A percentile compares a stretch with the other conserved stretches of the same genome.
phyloP scores from a whole-genome alignment of 495 filamentous ascomycete genomes.

The Aspergillus ostianus region DNA sequence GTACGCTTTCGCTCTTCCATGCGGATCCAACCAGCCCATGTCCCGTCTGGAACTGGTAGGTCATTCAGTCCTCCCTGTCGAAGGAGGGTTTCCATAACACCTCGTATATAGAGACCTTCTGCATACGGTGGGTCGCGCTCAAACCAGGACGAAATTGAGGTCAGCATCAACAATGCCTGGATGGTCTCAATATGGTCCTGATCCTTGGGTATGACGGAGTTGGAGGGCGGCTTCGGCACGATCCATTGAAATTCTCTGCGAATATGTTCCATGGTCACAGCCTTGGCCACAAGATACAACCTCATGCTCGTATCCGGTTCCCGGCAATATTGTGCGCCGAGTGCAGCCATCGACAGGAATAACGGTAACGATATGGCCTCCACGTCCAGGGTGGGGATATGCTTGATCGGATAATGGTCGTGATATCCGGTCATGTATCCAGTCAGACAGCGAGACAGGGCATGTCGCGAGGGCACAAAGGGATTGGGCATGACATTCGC shows the following conservation, averaged over 20 bases:
- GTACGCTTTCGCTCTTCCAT: slow-evolving; percentile 45
- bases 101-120: slow-evolving; percentile 35
- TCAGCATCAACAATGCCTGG: slow-evolving; percentile 34
- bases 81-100: slow-evolving; percentile 34
- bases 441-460: slow-evolving; percentile 62
- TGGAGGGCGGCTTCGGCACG: not conserved
- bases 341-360: slow-evolving; percentile 60
- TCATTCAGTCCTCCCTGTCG: slow-evolving; percentile 35
- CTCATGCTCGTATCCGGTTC: slow-evolving; percentile 42
- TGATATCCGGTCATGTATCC: slow-evolving; percentile 68
- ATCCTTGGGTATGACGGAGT: slow-evolving; percentile 18
- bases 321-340: slow-evolving; percentile 63
- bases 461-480: slow-evolving; percentile 53
- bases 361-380: slow-evolving; percentile 56
- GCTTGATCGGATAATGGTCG: slow-evolving; percentile 66
- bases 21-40: slow-evolving; percentile 50
- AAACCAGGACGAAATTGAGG: slow-evolving; percentile 38
- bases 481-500: slow-evolving; percentile 38
- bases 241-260: slow-evolving; percentile 33
- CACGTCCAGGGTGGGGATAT: slow-evolving; percentile 59
- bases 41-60: slow-evolving; percentile 33
- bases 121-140: slow-evolving; percentile 36
- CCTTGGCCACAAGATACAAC: slow-evolving; percentile 49
- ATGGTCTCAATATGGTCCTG: slow-evolving; percentile 31
- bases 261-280: slow-evolving; percentile 38